phyloP scores from a whole-genome alignment of 192 early-diverging fungal genomes.

The Piromyces sp. region DNA sequence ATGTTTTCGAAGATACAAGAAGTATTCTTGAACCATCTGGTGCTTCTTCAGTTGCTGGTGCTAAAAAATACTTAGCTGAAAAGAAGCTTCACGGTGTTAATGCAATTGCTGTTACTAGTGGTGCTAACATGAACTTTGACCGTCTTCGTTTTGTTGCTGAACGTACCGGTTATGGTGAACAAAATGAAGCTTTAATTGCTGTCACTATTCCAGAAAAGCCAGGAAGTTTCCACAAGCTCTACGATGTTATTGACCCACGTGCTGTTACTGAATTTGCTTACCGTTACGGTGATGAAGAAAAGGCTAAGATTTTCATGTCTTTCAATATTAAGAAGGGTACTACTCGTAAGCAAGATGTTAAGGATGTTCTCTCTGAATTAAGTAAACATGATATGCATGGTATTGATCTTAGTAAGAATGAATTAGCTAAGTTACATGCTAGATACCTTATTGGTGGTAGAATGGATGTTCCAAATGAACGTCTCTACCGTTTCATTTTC shows the following conservation, averaged over 20 bases:
- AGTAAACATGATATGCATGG: slow-evolving; percentile 42
- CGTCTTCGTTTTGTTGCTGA: slow-evolving; percentile 93
- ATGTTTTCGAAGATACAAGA: slow-evolving; percentile 74
- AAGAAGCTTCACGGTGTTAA: slow-evolving; percentile 10
- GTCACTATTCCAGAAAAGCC: slow-evolving; percentile 86
- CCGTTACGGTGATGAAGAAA: slow-evolving; percentile 53
- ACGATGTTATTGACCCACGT: slow-evolving; percentile 64
- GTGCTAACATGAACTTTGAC: slow-evolving; percentile 99
- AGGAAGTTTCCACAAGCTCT: slow-evolving; percentile 64
- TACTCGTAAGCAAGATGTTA: slow-evolving; percentile 50
- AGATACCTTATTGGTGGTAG: slow-evolving; percentile 84
- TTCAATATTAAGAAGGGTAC: slow-evolving; percentile 44
- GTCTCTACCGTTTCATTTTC: slow-evolving; percentile 86
- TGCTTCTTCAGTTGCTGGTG: slow-evolving; percentile 68
- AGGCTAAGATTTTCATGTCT: slow-evolving; percentile 78
- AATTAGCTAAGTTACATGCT: slow-evolving; percentile 91
- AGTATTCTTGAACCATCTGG: slow-evolving; percentile 94
- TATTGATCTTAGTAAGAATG: slow-evolving; percentile 76
- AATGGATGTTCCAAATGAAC: slow-evolving; percentile 56
- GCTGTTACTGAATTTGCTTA: slow-evolving; percentile 79
- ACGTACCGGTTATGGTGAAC: slow-evolving; percentile 85
- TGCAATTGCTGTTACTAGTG: slow-evolving; percentile 59
- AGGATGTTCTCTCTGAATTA: slow-evolving; percentile 45
- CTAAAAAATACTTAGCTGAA: slow-evolving; percentile 42
- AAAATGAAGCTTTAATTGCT: slow-evolving; percentile 72